phyloP scores from a whole-genome alignment of 345 rosid species.

The Rhizophora mangle region DNA sequence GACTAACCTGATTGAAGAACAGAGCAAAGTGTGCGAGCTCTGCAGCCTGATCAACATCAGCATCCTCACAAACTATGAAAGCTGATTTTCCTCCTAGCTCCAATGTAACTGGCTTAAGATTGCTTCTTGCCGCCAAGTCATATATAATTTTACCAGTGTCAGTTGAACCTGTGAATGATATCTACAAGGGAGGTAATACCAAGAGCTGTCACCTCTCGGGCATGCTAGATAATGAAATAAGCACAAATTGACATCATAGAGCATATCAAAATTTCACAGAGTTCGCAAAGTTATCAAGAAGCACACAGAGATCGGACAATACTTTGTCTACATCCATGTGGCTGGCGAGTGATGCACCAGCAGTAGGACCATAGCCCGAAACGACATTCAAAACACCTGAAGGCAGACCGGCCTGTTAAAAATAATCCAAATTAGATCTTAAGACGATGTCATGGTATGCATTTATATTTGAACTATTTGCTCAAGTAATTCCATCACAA shows the following conservation, averaged over 20 bases:
- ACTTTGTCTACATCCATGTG: conserved; percentile 89
- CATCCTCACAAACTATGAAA: conserved; percentile 30
- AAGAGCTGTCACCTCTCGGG: neutral
- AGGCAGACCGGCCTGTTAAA: conserved; percentile 82
- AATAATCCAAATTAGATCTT: conserved; percentile 7
- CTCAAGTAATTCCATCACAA: neutral
- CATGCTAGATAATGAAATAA: neutral
- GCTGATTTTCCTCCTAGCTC: conserved; percentile 38
- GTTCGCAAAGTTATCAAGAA: neutral
- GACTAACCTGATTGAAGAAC: conserved; percentile 31
- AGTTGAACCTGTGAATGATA: conserved; percentile 32
- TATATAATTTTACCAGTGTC: conserved; percentile 26
- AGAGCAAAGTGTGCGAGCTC: conserved; percentile 28
- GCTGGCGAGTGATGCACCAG: conserved; percentile 83
- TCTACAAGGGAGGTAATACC: conserved; percentile 5
- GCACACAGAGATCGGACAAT: neutral
- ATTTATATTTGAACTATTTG: neutral
- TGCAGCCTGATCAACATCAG: conserved; percentile 25
- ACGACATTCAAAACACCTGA: conserved; percentile 84
- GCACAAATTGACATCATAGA: too few relatives aligned
- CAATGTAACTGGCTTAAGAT: conserved; percentile 29
- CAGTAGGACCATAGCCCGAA: conserved; percentile 81
- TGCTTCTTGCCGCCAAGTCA: conserved; percentile 28
- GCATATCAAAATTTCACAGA: neutral
- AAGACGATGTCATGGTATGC: neutral